Base-by-base conservation (phyloP, 768 basidiomycete species). In the Boletus reticuloceps region DNA sequence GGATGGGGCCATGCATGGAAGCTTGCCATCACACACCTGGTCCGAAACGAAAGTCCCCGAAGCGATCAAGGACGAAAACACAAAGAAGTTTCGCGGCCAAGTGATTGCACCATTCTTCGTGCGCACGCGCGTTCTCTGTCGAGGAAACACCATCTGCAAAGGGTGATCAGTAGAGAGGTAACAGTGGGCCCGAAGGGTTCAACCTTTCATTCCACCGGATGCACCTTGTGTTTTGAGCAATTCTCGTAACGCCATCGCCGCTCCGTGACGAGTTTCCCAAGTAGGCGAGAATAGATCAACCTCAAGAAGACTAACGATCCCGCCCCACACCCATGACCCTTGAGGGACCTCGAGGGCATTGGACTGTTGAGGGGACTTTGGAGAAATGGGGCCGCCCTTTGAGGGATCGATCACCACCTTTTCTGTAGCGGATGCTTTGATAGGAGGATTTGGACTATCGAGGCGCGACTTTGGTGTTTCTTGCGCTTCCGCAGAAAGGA, bases 31-130 rank as follows among this genome's bases (percentile, higher is more conserved):
- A 59, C 74, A 36, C 40, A 80, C 81, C 75, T 95, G 94, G 68
- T 99, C 97, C 0, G 94, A 91, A 36, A 97, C 86, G n/a, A 67
- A 95, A 99, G 72, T 99, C 97, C 3, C 95, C 94, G 64, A 99
- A 99, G n/a, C 97, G 86, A 69, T 99, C 97, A 25, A 98, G 78
- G 32, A 96, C 89, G 58, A 98, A 89, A 10, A 98, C 85, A 62
- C 87, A 89, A 3, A 98, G 81, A 48, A 97, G 82, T 61, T 88
- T 88, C 11, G 91, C 84, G 3, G 92, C 88, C 16, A 98, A 74
- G 54, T 87, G 84, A 57, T 95, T 95, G 70, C 91, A 93, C 94
- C 94, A 96, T 62, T 80, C 80, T 70, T 91, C 89, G 63, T 94
- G 92, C 0, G 78, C 78, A 40, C 75, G 69, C 19, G 79, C 78